phyloP scores from a whole-genome alignment of 129 eudicot species.

The Apium graveolens region DNA sequence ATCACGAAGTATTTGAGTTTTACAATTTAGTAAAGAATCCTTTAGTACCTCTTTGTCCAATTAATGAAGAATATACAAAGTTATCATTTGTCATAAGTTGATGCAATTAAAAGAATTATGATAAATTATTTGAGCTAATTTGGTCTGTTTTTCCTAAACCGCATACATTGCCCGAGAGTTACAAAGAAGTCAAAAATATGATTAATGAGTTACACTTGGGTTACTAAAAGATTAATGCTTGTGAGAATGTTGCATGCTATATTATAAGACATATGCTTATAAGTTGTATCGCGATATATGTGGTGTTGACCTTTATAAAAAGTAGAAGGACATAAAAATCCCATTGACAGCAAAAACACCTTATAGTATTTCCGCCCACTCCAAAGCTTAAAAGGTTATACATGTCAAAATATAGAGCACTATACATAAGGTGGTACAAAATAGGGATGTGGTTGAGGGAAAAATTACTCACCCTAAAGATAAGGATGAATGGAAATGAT shows the following conservation, averaged over 20 bases:
- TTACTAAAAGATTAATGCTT: background rate
- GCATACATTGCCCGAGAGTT: background rate
- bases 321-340: background rate
- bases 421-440: conserved; percentile 10
- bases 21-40: too few species aligned
- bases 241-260: background rate
- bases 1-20: too few species aligned
- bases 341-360: background rate
- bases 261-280: background rate
- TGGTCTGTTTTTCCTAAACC: too few species aligned
- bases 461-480: too few species aligned
- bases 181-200: background rate
- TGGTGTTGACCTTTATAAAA: background rate
- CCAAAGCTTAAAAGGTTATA: conserved; percentile 4
- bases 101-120: too few species aligned
- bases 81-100: too few species aligned
- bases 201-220: background rate
- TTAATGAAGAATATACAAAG: too few species aligned
- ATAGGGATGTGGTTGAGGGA: background rate
- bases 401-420: background rate
- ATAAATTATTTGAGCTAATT: too few species aligned
- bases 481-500: too few species aligned
- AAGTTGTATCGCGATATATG: background rate
- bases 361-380: conserved; percentile 5
- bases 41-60: too few species aligned